Percentiles rank a stretch among this genome's conserved stretches.
Conservation (phyloP, 2,329 filamentous ascomycete genomes). For the Fusarium subtropicale region DNA sequence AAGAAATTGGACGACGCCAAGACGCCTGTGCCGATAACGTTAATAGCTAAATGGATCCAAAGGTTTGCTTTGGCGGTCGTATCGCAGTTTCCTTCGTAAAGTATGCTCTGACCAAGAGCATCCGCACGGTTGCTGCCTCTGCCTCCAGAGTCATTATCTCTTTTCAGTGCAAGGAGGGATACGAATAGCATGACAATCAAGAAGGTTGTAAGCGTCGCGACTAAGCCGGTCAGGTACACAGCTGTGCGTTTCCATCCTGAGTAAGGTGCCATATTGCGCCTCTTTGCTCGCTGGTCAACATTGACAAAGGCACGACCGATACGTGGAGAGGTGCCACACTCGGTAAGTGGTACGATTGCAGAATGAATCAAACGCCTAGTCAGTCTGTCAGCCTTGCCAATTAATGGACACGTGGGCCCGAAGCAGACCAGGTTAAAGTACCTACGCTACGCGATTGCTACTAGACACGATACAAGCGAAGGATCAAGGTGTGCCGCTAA, state of each 20-base stretch:
- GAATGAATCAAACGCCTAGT: too few species aligned
- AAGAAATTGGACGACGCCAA: constrained; percentile 53
- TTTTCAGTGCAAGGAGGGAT: constrained; percentile 15
- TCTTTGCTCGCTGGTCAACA: too few species aligned
- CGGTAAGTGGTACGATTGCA: not conserved
- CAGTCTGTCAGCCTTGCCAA: constrained; percentile 15
- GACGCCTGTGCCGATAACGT: constrained; percentile 44
- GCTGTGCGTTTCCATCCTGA: constrained; percentile 31
- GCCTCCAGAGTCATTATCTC: not conserved
- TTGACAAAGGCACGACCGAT: not conserved
- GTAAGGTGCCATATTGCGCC: not conserved
- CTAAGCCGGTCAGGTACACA: constrained; percentile 16
- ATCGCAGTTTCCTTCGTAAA: constrained; percentile 12
- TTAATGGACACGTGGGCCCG: not conserved
- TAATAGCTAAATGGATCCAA: constrained; percentile 35
- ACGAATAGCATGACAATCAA: constrained; percentile 18
- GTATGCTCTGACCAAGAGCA: constrained; percentile 12
- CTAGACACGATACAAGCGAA: not conserved
- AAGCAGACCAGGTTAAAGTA: not conserved
- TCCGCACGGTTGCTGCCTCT: fast-evolving
- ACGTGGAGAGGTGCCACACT: too few species aligned
- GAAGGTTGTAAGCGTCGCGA: constrained; percentile 11
- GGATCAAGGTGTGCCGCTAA: not conserved
- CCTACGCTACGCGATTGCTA: not conserved
- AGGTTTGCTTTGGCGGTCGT: constrained; percentile 4